phyloP scores from a whole-genome alignment of 805 yeast species.

The Komagataella ulmi region DNA sequence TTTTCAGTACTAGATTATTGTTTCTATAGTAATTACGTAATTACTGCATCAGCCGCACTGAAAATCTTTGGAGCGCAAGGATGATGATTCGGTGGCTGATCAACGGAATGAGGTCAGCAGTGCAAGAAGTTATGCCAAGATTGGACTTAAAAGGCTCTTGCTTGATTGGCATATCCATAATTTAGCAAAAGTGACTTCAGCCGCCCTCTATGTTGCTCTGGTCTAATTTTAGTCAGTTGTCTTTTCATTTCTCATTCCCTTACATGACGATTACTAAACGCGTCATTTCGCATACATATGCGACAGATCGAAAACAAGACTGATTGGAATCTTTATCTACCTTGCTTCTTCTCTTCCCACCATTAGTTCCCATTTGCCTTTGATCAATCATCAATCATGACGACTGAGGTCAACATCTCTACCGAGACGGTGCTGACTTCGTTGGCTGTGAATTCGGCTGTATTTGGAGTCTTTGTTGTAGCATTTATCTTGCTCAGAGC shows the following conservation, averaged over 20 bases:
- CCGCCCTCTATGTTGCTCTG: background rate
- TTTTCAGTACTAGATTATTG: background rate
- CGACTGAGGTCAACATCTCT: constrained; percentile 30
- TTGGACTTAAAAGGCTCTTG: background rate
- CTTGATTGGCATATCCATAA: background rate
- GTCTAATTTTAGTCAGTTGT: background rate
- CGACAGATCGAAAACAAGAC: background rate
- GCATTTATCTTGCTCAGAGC: constrained; percentile 57
- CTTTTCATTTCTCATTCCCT: background rate
- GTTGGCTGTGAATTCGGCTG: constrained; percentile 48
- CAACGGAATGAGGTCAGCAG: no score
- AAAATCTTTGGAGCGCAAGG: background rate
- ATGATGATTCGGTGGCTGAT: background rate
- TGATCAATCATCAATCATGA: constrained; percentile 4
- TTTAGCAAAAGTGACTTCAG: no score
- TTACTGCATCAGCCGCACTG: background rate
- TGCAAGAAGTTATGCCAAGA: no score
- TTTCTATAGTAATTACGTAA: background rate
- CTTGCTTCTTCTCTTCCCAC: background rate
- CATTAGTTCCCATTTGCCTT: background rate
- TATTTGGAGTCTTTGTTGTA: constrained; percentile 48
- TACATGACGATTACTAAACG: background rate
- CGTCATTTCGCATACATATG: background rate
- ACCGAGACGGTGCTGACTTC: constrained; percentile 68
- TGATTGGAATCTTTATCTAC: background rate